Evolutionary conservation across 2,329 filamentous ascomycete species (phyloP).

Genomic region (Pseudogymnoascus sp.): DNA sequence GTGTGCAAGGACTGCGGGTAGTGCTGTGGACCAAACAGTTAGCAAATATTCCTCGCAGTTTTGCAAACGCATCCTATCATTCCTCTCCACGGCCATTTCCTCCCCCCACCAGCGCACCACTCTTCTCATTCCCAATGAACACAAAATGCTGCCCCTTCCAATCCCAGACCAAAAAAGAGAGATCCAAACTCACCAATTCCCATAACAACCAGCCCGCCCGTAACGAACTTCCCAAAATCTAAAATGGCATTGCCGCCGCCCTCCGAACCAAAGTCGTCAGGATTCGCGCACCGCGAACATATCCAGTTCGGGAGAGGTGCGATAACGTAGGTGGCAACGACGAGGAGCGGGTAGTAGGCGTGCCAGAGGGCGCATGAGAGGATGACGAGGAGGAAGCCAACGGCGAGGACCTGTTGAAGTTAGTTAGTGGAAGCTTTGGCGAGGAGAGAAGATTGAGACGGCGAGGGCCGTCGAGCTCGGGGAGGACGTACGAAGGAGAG

Average conservation of each 20-base stretch:
- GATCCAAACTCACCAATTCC: conserved; percentile 69
- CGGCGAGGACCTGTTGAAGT: conserved; percentile 67
- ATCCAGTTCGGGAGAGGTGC: conserved; percentile 97
- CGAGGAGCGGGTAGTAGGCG: conserved; percentile 89
- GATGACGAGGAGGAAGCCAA: conserved; percentile 97
- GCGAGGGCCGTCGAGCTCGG: neutral
- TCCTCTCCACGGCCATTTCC: neutral
- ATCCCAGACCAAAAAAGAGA: neutral
- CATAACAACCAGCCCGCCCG: conserved; percentile 94
- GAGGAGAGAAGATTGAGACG: neutral
- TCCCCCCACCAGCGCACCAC: neutral
- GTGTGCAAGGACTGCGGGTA: conserved; percentile 83
- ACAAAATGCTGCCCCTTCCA: neutral
- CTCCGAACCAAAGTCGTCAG: conserved; percentile 91
- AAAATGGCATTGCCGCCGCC: conserved; percentile 73
- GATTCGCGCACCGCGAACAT: conserved; percentile 77
- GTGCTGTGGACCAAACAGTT: conserved; percentile 45
- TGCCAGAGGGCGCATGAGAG: conserved; percentile 93
- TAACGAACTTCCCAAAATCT: conserved; percentile 88
- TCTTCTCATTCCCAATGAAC: neutral
- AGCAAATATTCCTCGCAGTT: neutral
- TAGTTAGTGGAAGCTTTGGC: conserved; percentile 10
- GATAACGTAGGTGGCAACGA: conserved; percentile 90
- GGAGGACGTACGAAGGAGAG: conserved; percentile 73
- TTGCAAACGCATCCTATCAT: neutral